phyloP scores from a whole-genome alignment of 2,329 filamentous ascomycete genomes.

The Botrytis hyacinthi region DNA sequence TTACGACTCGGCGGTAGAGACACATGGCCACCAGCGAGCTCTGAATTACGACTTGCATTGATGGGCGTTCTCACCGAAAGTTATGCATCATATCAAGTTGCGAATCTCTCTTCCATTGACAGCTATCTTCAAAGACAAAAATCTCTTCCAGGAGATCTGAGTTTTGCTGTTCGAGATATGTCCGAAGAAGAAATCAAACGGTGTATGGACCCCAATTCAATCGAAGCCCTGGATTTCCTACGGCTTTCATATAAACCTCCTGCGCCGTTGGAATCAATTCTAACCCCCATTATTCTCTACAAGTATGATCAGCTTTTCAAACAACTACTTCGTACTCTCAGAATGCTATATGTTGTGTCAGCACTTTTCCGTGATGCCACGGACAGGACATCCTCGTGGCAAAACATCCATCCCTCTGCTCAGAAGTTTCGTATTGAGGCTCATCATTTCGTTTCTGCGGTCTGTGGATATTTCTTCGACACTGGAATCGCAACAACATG shows the following conservation, averaged over 20 bases:
- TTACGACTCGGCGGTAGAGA: constrained; percentile 77
- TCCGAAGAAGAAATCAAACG: constrained; percentile 73
- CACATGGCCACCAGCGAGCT: constrained; percentile 91
- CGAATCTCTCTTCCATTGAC: constrained; percentile 35
- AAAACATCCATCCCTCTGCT: constrained; percentile 28
- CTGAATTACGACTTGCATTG: constrained; percentile 83
- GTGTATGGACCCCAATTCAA: constrained; percentile 76
- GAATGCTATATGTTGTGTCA: constrained; percentile 75
- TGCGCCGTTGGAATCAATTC: constrained; percentile 65
- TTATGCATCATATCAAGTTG: constrained; percentile 46
- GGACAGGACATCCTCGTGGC: constrained; percentile 35
- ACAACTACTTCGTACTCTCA: constrained; percentile 70
- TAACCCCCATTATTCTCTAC: constrained; percentile 66
- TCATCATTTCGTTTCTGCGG: constrained; percentile 71
- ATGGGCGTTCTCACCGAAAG: constrained; percentile 82
- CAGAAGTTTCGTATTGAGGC: constrained; percentile 70
- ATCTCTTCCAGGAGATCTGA: constrained; percentile 65
- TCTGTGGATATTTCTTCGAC: constrained; percentile 79
- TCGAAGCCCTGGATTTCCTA: constrained; percentile 92
- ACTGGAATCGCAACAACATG: constrained; percentile 72
- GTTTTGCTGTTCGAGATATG: constrained; percentile 83
- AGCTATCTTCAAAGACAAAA: constrained; percentile 36
- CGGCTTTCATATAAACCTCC: constrained; percentile 81
- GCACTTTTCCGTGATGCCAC: constrained; percentile 60
- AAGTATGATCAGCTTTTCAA: constrained; percentile 88